phyloP scores from a whole-genome alignment of 2,329 filamentous ascomycete species.

The Microsporum ferrugineum region DNA sequence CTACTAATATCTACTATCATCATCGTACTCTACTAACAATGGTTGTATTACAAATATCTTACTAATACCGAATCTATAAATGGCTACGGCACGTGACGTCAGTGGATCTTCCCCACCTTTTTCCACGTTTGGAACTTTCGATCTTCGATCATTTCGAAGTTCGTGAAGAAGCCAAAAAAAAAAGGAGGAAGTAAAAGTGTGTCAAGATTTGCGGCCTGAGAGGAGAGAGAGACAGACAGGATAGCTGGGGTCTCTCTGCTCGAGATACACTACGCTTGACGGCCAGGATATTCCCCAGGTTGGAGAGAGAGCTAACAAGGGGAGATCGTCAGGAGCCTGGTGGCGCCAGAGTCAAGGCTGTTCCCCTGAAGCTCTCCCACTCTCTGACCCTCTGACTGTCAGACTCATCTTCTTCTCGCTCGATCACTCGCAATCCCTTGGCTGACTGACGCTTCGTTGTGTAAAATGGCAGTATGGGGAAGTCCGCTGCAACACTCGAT shows the following conservation, averaged over 20 bases:
- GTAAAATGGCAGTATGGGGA: constrained; percentile 21
- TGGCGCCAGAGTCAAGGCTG: not conserved
- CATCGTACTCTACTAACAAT: not conserved
- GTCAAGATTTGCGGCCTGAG: not conserved
- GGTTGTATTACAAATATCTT: not conserved
- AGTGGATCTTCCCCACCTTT: constrained; percentile 8
- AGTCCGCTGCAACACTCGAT: constrained; percentile 12
- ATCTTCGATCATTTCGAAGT: constrained; percentile 9
- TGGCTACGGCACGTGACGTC: not conserved
- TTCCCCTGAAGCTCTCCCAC: not conserved
- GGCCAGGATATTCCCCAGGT: not conserved
- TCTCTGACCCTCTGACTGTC: not conserved
- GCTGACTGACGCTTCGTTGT: not conserved
- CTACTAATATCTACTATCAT: not conserved
- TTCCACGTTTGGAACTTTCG: constrained; percentile 11
- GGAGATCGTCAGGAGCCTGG: not conserved
- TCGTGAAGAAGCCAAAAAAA: not conserved
- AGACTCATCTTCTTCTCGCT: not conserved
- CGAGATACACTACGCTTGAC: not conserved
- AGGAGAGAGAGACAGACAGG: not conserved
- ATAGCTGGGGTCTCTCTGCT: not conserved
- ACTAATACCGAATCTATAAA: not conserved
- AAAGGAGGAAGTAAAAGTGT: too few species aligned
- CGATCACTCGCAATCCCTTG: not conserved
- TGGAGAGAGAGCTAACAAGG: not conserved